Percentiles rank a stretch among this genome's conserved stretches.
Conservation (phyloP, 306 rosid genomes). For the Canavalia ensiformis region DNA sequence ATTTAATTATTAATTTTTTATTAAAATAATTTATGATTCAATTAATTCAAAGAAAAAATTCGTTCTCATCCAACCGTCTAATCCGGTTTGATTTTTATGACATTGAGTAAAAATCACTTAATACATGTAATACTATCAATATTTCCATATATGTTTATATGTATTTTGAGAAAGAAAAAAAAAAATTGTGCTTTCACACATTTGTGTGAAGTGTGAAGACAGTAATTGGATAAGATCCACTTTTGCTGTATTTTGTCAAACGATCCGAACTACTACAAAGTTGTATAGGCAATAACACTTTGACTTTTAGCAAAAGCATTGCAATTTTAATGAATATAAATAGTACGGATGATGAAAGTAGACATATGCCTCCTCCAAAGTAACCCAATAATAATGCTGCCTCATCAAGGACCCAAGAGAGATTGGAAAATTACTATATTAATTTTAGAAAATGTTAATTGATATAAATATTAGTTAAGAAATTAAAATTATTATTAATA, state of each 20-base stretch:
- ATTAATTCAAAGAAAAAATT: no score
- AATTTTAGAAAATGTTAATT: no score
- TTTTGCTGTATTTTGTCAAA: background rate
- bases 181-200: no score
- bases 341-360: background rate
- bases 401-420: background rate
- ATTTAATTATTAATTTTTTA: no score
- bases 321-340: background rate
- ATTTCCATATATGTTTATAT: no score
- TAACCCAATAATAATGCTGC: background rate
- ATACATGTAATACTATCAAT: background rate
- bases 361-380: background rate
- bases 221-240: background rate
- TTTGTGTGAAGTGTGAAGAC: background rate
- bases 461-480: no score
- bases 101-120: background rate
- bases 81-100: no score
- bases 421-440: background rate
- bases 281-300: background rate
- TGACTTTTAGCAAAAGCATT: background rate
- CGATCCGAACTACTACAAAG: background rate
- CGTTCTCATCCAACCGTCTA: no score
- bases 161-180: no score
- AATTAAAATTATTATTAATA: no score
- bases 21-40: no score